phyloP scores from a whole-genome alignment of 192 early-diverging fungal genomes.

The Diversispora epigaea region DNA sequence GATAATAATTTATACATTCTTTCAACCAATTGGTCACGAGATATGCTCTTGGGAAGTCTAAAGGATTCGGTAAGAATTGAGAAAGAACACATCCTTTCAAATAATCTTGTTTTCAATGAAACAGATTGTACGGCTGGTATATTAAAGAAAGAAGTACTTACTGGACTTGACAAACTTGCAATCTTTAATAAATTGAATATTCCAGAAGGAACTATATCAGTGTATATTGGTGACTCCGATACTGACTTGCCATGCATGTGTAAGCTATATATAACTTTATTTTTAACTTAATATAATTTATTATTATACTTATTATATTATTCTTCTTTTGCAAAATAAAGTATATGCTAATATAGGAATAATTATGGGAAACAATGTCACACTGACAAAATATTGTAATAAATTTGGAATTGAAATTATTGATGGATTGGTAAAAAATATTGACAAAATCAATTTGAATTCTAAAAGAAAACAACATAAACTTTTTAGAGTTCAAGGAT shows the following conservation, averaged over 20 bases:
- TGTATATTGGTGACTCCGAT: constrained; percentile 31
- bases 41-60: constrained; percentile 27
- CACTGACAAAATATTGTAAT: constrained; percentile 15
- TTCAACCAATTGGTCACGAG: constrained; percentile 28
- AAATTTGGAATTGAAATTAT: constrained; percentile 27
- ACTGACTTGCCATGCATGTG: constrained; percentile 32
- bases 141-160: constrained; percentile 10
- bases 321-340: neutral
- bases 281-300: neutral
- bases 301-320: neutral
- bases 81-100: constrained; percentile 9
- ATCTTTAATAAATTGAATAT: constrained; percentile 17
- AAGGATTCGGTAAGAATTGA: neutral
- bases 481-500: constrained; percentile 20
- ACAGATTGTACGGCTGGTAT: constrained; percentile 12
- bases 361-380: constrained; percentile 29
- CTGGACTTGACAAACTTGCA: constrained; percentile 23
- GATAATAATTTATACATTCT: constrained; percentile 18
- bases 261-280: neutral
- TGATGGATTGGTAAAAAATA: neutral
- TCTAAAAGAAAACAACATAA: neutral
- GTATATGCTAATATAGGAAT: constrained; percentile 29
- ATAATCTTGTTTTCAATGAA: constrained; percentile 19
- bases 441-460: neutral
- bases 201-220: constrained; percentile 6